Evolutionary conservation across 2,329 filamentous ascomycete species (phyloP).

Genomic region (Septoria petroselini): DNA sequence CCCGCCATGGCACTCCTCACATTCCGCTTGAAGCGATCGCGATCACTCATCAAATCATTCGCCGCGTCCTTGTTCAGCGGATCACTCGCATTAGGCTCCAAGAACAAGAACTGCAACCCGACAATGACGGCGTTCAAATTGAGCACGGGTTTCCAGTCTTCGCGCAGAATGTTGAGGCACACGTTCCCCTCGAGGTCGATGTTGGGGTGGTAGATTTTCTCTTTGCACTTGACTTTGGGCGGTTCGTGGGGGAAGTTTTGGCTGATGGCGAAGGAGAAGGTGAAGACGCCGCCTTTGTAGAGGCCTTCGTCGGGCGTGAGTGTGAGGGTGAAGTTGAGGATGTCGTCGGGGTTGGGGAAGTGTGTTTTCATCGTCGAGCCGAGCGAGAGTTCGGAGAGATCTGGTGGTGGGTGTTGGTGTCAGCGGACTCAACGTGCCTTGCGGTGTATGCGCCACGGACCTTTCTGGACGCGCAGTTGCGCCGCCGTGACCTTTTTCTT

Average conservation of each 20-base stretch:
- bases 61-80: slow-evolving; percentile 98
- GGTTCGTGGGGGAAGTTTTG: slow-evolving; percentile 96
- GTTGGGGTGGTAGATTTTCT: slow-evolving; percentile 99
- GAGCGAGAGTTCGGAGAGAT: slow-evolving; percentile 76
- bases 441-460: too few relatives aligned
- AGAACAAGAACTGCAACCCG: slow-evolving; percentile 90
- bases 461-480: slow-evolving; percentile 93
- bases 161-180: slow-evolving; percentile 91
- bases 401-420: slow-evolving; percentile 47
- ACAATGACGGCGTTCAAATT: slow-evolving; percentile 97
- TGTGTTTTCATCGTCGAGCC: slow-evolving; percentile 76
- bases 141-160: slow-evolving; percentile 98
- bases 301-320: slow-evolving; percentile 82
- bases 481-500: slow-evolving; percentile 99
- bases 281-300: slow-evolving; percentile 85
- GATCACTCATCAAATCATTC: slow-evolving; percentile 80
- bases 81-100: slow-evolving; percentile 94
- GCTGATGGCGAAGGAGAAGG: slow-evolving; percentile 88
- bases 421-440: too few relatives aligned
- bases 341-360: slow-evolving; percentile 79
- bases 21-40: slow-evolving; percentile 88
- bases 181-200: slow-evolving; percentile 98
- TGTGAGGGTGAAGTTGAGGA: slow-evolving; percentile 76
- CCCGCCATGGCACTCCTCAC: slow-evolving; percentile 81
- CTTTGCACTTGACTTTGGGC: slow-evolving; percentile 91